Base-by-base conservation (phyloP, 305 asterid species). In the Striga hermonthica region DNA sequence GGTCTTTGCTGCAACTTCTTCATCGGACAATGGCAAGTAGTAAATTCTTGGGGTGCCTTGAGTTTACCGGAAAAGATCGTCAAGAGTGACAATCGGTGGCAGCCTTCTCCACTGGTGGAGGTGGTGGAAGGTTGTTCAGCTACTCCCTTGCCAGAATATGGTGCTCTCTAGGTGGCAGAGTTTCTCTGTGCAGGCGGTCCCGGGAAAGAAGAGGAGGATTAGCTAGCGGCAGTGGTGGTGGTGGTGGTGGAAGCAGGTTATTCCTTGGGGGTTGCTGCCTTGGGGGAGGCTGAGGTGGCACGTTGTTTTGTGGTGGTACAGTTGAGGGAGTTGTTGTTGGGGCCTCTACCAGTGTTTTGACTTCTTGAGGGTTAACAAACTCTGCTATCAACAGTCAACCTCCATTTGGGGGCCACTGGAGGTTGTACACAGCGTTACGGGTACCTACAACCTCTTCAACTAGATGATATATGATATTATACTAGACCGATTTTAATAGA, bases 401-500 rank as follows among this genome's bases (percentile, higher is more conserved):
- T 8, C 91, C 96, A 47, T 91, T 84, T n/a, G 84, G 45, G 13
- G 98, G 98, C 98, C 98, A 91, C 70, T 88, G 96, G 76, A 88
- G 82, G 76, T 88, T 84, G 83, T 88, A 88, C 38, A 88, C 89
- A 62, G 94, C 94, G 70, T 84, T 84, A 28, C 98, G 86, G 60
- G 98, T 91, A 75, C 81, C 88, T 49, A 76, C 71, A 62, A 94
- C 96, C 77, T 88, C 98, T 72, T 88, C 96, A 56, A 86, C 80
- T n/a, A n/a, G 96, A 80, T 72, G 98, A n/a, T n/a, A n/a, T n/a
- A n/a, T n/a, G n/a, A n/a, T n/a, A n/a, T n/a, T n/a, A n/a, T n/a
- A n/a, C n/a, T n/a, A n/a, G n/a, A n/a, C n/a, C n/a, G n/a, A n/a
- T n/a, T n/a, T n/a, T n/a, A n/a, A n/a, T n/a, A n/a, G n/a, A n/a